A percentile compares a stretch with the other conserved stretches of the same genome.
Conservation (phyloP, 2,329 filamentous ascomycete genomes). For the Tolypocladium capitatum region DNA sequence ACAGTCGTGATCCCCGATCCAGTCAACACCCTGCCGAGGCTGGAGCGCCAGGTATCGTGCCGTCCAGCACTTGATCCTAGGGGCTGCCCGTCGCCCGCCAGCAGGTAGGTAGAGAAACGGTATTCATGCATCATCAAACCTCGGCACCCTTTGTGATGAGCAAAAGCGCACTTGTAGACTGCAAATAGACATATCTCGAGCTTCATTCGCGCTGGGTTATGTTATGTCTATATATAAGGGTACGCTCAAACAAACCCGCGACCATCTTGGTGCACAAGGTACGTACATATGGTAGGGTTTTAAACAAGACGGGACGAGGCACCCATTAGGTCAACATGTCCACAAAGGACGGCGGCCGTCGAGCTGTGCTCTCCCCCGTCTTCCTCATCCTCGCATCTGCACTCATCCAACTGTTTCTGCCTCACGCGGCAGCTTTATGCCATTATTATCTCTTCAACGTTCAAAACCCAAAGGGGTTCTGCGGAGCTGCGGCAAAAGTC, state of each 20-base stretch:
- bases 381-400: not conserved
- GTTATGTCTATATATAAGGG: not conserved
- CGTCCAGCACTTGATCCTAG: not conserved
- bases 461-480: conserved; percentile 42
- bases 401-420: not conserved
- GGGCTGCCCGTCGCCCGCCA: not conserved
- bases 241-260: not conserved
- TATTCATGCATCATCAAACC: not conserved
- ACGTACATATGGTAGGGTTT: not conserved
- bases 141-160: not conserved
- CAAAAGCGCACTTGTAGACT: not conserved
- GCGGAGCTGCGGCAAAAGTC: conserved; percentile 25
- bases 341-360: not conserved
- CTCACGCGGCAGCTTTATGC: not conserved
- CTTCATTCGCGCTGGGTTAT: not conserved
- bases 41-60: not conserved
- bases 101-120: not conserved
- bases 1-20: not conserved
- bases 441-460: not conserved
- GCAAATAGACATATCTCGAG: not conserved
- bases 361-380: not conserved
- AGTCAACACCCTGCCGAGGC: not conserved
- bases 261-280: not conserved
- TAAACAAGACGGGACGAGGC: not conserved
- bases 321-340: not conserved